Percentiles rank a stretch among this genome's conserved stretches.
These are phyloP conservation scores for Heliocybe sulcata DNA, from an alignment of 1,284 basidiomycete genomes.

Conservation along the genomic window DNA sequence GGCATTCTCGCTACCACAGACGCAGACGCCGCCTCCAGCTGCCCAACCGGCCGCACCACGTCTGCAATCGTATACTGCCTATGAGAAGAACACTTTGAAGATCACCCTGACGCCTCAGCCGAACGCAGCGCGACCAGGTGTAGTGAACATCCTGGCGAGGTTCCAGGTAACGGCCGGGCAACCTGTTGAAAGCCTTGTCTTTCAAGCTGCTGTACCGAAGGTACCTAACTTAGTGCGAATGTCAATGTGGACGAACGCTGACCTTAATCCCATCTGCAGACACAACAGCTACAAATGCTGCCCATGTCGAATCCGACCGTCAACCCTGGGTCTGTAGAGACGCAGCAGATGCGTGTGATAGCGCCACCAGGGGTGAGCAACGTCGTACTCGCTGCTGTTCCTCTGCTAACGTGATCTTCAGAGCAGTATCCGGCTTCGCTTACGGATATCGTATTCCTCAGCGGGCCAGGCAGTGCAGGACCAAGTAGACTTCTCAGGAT, in stretches of 20 bases:
- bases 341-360: slow-evolving; percentile 91
- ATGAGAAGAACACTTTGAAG: slow-evolving; percentile 86
- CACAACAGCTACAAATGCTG: slow-evolving; percentile 97
- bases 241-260: neutral
- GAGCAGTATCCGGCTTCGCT: slow-evolving; percentile 79
- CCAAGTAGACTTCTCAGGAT: slow-evolving; percentile 91
- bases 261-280: slow-evolving; percentile 39
- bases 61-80: slow-evolving; percentile 76
- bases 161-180: slow-evolving; percentile 68
- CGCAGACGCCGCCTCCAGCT: slow-evolving; percentile 27
- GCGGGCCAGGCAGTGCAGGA: slow-evolving; percentile 76
- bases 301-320: slow-evolving; percentile 90
- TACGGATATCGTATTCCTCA: slow-evolving; percentile 76
- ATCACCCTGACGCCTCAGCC: slow-evolving; percentile 88
- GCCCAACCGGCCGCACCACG: slow-evolving; percentile 36
- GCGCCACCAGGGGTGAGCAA: slow-evolving; percentile 79
- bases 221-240: slow-evolving; percentile 31
- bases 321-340: slow-evolving; percentile 75
- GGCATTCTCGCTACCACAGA: slow-evolving; percentile 26
- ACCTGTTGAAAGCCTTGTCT: slow-evolving; percentile 63
- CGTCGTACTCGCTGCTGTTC: neutral
- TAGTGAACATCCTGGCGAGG: slow-evolving; percentile 85
- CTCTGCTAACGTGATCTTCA: slow-evolving; percentile 21
- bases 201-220: slow-evolving; percentile 98
- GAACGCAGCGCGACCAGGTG: slow-evolving; percentile 70